Evolutionary conservation across 2,329 filamentous ascomycete genomes (phyloP).

Genomic region (Bipolaris cookei): DNA sequence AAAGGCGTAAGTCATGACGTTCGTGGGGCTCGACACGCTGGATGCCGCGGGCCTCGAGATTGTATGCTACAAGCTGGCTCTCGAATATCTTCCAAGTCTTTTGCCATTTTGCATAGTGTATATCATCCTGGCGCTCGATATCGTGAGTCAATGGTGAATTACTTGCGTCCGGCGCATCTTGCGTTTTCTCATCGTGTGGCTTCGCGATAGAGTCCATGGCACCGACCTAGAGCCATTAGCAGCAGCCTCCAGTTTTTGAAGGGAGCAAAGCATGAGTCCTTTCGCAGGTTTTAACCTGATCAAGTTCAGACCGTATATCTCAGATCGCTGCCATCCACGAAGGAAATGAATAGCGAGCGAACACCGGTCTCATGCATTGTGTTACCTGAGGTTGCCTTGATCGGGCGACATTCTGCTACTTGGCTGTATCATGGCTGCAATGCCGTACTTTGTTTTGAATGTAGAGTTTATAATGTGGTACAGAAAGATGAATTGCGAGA

Average conservation of each 20-base stretch:
- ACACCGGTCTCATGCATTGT: conserved; percentile 50
- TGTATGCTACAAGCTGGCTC: conserved; percentile 56
- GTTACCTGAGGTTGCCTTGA: conserved; percentile 47
- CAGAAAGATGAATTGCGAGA: not conserved
- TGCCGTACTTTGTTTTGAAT: conserved; percentile 32
- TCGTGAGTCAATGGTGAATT: conserved; percentile 4
- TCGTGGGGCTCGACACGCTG: conserved; percentile 63
- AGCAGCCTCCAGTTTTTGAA: conserved; percentile 18
- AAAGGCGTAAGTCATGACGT: conserved; percentile 58
- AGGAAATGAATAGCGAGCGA: conserved; percentile 21
- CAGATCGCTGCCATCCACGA: conserved; percentile 47
- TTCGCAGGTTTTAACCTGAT: conserved; percentile 62
- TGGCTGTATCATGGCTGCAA: conserved; percentile 37
- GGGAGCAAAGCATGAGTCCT: conserved; percentile 58
- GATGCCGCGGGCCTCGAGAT: conserved; percentile 66
- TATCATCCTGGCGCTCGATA: not conserved
- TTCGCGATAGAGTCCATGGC: conserved; percentile 28
- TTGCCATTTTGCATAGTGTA: conserved; percentile 21
- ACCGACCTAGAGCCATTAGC: conserved; percentile 46
- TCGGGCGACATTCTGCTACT: conserved; percentile 43
- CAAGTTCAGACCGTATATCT: conserved; percentile 63
- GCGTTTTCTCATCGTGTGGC: conserved; percentile 21
- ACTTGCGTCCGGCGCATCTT: conserved; percentile 32
- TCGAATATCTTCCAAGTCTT: conserved; percentile 46
- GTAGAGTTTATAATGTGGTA: not conserved